These are phyloP conservation scores for Carpinus viminea DNA, from an alignment of 306 rosid genomes.

Conservation along the genomic window DNA sequence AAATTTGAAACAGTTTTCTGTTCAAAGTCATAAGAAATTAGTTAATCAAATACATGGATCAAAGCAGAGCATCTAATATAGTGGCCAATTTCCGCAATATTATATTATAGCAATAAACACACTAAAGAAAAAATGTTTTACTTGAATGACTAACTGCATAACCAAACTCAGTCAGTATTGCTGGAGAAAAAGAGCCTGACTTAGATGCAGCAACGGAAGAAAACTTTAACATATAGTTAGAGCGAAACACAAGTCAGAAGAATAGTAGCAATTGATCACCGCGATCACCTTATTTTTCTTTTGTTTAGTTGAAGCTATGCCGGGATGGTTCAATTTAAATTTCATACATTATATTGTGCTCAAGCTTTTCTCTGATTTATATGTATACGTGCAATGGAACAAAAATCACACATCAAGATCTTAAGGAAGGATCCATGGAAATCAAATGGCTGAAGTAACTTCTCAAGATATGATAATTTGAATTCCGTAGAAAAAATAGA, in stretches of 20 bases:
- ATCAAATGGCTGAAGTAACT: neutral
- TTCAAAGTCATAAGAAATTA: neutral
- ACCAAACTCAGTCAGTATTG: neutral
- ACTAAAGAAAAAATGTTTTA: neutral
- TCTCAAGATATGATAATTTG: neutral
- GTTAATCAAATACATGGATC: neutral
- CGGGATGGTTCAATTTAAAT: too few relatives aligned
- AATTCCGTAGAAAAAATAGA: neutral
- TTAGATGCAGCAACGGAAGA: neutral
- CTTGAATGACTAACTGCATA: neutral
- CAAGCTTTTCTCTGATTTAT: too few relatives aligned
- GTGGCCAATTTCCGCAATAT: neutral
- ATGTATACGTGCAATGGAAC: neutral
- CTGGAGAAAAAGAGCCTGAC: neutral
- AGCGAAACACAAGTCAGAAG: neutral
- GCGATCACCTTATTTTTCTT: neutral
- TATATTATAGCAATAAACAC: neutral
- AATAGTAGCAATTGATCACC: neutral
- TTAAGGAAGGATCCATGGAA: neutral
- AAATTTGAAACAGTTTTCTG: conserved; percentile 2
- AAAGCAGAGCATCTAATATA: neutral
- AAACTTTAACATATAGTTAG: neutral
- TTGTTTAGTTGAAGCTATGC: too few relatives aligned
- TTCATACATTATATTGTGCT: too few relatives aligned
- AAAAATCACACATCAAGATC: neutral